Percentiles rank a stretch among this genome's conserved stretches.
phyloP scores from a whole-genome alignment of 192 early-diverging fungal species.

The Mortierella alpina region DNA sequence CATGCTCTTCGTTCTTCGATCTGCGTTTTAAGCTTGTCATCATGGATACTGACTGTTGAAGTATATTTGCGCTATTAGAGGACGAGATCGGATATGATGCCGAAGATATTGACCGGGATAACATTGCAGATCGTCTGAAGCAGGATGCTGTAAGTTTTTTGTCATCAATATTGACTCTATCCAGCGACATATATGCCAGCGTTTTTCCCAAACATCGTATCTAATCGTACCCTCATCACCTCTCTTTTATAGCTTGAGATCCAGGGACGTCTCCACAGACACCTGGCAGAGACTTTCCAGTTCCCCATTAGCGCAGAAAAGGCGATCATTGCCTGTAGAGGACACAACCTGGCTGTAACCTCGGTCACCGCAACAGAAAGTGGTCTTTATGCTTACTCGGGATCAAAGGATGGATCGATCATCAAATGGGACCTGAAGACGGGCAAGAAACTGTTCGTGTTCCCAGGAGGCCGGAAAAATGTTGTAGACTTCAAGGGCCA shows the following conservation, averaged over 20 bases:
- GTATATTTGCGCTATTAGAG: constrained; percentile 24
- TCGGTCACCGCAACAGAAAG: constrained; percentile 78
- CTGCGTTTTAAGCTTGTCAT: not conserved
- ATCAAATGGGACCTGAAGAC: constrained; percentile 88
- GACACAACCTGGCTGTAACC: constrained; percentile 85
- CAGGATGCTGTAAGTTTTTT: constrained; percentile 74
- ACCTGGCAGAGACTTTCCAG: constrained; percentile 48
- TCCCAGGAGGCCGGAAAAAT: constrained; percentile 81
- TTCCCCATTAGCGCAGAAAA: constrained; percentile 53
- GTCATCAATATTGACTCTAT: constrained; percentile 5
- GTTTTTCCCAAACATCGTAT: constrained; percentile 18
- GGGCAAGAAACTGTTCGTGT: constrained; percentile 72
- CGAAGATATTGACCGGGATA: constrained; percentile 89
- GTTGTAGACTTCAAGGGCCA: constrained; percentile 75
- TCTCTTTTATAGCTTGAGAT: constrained; percentile 30
- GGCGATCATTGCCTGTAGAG: constrained; percentile 59
- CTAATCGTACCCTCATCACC: not conserved
- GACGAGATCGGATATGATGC: constrained; percentile 88
- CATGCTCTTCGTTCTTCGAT: no score
- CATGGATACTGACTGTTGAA: constrained; percentile 9
- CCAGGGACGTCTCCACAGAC: constrained; percentile 31
- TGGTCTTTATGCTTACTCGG: constrained; percentile 80
- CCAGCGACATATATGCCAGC: constrained; percentile 63
- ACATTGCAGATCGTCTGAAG: constrained; percentile 89
- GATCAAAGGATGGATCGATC: constrained; percentile 92